These are phyloP conservation scores for Myxozyma geophila DNA, from an alignment of 805 yeast species.

Conservation along the genomic window DNA sequence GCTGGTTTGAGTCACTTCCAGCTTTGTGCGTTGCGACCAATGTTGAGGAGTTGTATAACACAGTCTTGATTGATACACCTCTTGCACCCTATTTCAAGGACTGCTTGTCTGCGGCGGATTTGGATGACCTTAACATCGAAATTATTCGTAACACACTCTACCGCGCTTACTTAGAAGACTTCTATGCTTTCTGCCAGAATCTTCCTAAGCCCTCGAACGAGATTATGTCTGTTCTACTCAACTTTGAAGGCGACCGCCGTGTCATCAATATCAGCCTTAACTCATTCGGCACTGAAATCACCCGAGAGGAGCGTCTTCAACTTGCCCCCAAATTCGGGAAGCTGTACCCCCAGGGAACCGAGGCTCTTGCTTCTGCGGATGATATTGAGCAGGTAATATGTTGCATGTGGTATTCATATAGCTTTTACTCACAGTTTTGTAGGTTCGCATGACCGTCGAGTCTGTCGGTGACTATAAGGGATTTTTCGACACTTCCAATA, in stretches of 20 bases:
- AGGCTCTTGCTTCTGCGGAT: constrained; percentile 72
- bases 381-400: constrained; percentile 74
- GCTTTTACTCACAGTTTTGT: background rate
- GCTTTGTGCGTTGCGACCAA: constrained; percentile 94
- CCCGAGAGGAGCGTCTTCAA: constrained; percentile 68
- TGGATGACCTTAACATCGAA: constrained; percentile 95
- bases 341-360: constrained; percentile 71
- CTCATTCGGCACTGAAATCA: constrained; percentile 80
- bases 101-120: constrained; percentile 76
- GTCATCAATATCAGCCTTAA: constrained; percentile 89
- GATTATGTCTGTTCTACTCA: constrained; percentile 75
- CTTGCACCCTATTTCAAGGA: constrained; percentile 94
- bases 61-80: constrained; percentile 95
- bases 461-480: constrained; percentile 43
- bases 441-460: constrained; percentile 42
- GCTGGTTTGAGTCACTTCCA: constrained; percentile 98
- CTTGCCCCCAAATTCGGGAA: constrained; percentile 84
- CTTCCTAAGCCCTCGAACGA: constrained; percentile 79
- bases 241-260: constrained; percentile 94
- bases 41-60: constrained; percentile 86
- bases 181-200: constrained; percentile 65
- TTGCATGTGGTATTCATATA: background rate
- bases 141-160: constrained; percentile 88
- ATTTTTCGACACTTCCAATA: constrained; percentile 51
- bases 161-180: constrained; percentile 92